Evolutionary conservation across 192 early-diverging fungal genomes (phyloP).

Genomic region (Linnemannia schmuckeri): DNA sequence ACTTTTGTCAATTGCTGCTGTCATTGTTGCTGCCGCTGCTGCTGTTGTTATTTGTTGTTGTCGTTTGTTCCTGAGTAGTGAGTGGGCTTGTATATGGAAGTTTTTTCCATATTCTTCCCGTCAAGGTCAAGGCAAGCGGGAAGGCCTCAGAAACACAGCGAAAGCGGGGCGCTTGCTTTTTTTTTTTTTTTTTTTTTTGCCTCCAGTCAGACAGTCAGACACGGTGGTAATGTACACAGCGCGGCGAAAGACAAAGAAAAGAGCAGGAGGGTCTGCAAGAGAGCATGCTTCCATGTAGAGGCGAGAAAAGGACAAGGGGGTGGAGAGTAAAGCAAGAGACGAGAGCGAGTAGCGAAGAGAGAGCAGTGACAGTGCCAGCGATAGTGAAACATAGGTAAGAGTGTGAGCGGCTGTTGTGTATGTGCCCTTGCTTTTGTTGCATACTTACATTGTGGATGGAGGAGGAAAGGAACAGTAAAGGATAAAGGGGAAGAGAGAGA

Average conservation of each 20-base stretch:
- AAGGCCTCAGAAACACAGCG: not conserved
- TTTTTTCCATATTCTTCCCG: not conserved
- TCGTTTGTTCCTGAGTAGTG: not conserved
- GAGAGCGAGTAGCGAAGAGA: not conserved
- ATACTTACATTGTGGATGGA: not conserved
- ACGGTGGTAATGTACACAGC: not conserved
- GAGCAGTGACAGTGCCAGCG: too few relatives aligned
- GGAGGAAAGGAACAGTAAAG: not conserved
- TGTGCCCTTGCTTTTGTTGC: too few relatives aligned
- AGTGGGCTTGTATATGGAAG: not conserved
- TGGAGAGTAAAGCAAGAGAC: not conserved
- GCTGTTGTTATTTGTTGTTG: too few relatives aligned
- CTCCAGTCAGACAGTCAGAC: not conserved
- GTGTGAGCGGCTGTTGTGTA: too few relatives aligned
- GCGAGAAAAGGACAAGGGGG: too few relatives aligned
- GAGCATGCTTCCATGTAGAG: not conserved
- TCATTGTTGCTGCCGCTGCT: too few relatives aligned
- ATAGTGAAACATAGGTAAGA: too few relatives aligned
- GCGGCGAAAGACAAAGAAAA: not conserved
- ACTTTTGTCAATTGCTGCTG: not conserved
- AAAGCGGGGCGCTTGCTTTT: not conserved
- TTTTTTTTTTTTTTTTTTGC: not conserved
- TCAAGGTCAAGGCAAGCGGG: not conserved
- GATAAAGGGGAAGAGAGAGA: not conserved
- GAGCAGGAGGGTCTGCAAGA: constrained; percentile 3